Evolutionary conservation across 495 filamentous ascomycete species (phyloP).

Genomic region (Annulohypoxylon bovei): DNA sequence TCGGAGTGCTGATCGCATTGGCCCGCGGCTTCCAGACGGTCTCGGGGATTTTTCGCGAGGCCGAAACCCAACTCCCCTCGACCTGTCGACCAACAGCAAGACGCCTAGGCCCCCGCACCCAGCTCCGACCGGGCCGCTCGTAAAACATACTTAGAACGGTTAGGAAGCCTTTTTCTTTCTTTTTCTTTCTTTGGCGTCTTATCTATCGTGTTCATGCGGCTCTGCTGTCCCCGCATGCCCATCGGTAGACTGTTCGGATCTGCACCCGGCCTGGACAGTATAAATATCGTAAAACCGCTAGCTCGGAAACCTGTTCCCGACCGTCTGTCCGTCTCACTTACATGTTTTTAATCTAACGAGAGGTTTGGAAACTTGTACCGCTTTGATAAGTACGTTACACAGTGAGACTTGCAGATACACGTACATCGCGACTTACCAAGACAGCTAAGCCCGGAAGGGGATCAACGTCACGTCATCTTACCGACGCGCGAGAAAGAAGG

Average conservation of each 20-base stretch:
- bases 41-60: slow-evolving; percentile 6
- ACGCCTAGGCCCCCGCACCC: neutral
- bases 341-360: neutral
- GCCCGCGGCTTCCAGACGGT: neutral
- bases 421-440: neutral
- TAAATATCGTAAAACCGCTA: neutral
- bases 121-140: neutral
- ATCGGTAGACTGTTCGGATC: neutral
- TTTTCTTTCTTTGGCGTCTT: too few relatives aligned
- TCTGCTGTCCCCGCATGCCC: slow-evolving; percentile 1
- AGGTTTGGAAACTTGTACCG: neutral
- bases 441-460: neutral
- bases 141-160: neutral
- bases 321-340: neutral
- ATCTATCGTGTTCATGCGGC: neutral
- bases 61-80: neutral
- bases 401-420: neutral
- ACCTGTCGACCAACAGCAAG: neutral
- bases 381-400: neutral
- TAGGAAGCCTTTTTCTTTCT: neutral
- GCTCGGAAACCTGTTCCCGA: neutral
- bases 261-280: neutral
- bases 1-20: slow-evolving; percentile 7
- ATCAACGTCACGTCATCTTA: neutral
- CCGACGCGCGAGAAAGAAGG: neutral